Conservation (phyloP, 352 stramenopile genomes). For the Elongisporangium prolatum region DNA sequence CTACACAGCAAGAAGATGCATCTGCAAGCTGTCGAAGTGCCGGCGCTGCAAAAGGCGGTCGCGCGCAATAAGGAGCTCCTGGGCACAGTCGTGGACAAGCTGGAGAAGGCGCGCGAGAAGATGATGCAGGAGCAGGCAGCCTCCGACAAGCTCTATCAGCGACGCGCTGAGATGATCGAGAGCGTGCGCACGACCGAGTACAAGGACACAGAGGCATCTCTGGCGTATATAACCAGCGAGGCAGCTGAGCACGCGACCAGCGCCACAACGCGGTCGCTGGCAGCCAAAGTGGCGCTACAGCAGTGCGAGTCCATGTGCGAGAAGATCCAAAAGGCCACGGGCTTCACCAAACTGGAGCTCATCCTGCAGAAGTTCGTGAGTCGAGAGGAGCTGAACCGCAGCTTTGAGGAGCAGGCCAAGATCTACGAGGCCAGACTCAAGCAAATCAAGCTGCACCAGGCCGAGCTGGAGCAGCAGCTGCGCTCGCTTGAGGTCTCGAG, state of each 20-base stretch:
- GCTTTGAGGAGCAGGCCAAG: constrained; percentile 79
- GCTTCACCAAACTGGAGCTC: constrained; percentile 68
- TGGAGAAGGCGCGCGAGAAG: constrained; percentile 56
- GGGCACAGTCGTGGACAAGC: constrained; percentile 56
- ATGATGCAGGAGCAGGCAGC: constrained; percentile 62
- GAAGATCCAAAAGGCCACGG: constrained; percentile 79
- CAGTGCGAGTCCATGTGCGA: constrained; percentile 81
- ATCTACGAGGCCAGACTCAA: constrained; percentile 76
- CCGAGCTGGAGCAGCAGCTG: constrained; percentile 68
- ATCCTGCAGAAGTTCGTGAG: constrained; percentile 79
- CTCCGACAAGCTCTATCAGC: constrained; percentile 64
- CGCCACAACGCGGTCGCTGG: constrained; percentile 45
- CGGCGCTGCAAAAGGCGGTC: constrained; percentile 38
- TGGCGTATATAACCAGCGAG: constrained; percentile 18
- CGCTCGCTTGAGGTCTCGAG: constrained; percentile 64
- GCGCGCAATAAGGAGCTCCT: constrained; percentile 63
- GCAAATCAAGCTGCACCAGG: constrained; percentile 73
- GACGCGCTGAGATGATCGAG: constrained; percentile 70
- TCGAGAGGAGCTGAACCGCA: constrained; percentile 70
- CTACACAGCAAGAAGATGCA: constrained; percentile 58
- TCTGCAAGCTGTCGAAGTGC: constrained; percentile 51
- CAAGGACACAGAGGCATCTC: constrained; percentile 12
- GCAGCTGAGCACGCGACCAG: constrained; percentile 24
- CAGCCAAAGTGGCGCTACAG: constrained; percentile 68
- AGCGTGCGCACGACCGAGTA: constrained; percentile 29